Conservation (phyloP, 2,329 filamentous ascomycete species). For the Phaeosphaeria sp. region DNA sequence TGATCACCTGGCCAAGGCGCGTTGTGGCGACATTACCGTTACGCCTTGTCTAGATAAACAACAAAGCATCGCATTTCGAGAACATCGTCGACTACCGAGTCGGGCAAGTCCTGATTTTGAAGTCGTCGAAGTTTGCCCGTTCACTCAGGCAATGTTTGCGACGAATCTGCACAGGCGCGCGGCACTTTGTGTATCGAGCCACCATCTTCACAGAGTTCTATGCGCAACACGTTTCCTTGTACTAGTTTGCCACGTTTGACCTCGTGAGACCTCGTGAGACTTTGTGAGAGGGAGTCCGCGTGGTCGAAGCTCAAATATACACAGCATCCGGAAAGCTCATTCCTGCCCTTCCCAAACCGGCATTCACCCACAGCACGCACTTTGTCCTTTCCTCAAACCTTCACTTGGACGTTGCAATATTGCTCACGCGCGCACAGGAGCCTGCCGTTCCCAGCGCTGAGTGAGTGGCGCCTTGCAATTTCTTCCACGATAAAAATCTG, state of each 20-base stretch:
- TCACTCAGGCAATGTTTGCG: background rate
- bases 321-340: background rate
- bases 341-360: background rate
- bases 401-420: background rate
- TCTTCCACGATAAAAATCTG: constrained; percentile 7
- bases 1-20: background rate
- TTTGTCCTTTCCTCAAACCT: constrained; percentile 1
- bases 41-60: constrained; percentile 6
- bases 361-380: constrained; percentile 3
- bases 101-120: background rate
- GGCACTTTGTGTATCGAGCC: background rate
- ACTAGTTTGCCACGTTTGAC: background rate
- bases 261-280: background rate
- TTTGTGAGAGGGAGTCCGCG: background rate
- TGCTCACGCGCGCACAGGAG: constrained; percentile 10
- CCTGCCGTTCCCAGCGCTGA: constrained; percentile 6
- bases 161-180: background rate
- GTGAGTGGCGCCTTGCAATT: background rate
- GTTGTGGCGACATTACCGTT: background rate
- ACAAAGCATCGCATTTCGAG: background rate
- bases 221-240: background rate
- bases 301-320: background rate
- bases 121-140: background rate
- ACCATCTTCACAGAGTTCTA: background rate
- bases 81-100: constrained; percentile 6